Conservation (phyloP, 108 stramenopile genomes). For the Epithemia pelagica region DNA sequence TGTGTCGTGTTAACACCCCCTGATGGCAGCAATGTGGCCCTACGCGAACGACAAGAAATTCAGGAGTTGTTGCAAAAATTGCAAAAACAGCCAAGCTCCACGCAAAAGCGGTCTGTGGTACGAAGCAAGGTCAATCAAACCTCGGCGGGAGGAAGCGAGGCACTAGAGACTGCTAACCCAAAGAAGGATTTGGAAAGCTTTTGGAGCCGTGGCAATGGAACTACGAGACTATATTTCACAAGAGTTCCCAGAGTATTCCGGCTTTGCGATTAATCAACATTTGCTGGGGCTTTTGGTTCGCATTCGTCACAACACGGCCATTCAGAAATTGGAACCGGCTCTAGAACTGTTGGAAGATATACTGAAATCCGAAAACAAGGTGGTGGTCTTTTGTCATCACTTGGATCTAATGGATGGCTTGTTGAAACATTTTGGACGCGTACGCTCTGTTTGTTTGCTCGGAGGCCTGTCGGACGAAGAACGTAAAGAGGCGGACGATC, state of each 20-base stretch:
- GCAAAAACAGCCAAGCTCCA: background rate
- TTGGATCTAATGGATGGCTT: conserved; percentile 12
- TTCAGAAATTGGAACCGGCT: conserved; percentile 15
- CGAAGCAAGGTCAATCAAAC: background rate
- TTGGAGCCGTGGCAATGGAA: background rate
- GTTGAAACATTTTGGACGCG: conserved; percentile 15
- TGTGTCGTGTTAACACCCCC: conserved; percentile 12
- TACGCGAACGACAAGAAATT: conserved; percentile 9
- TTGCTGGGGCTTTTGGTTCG: conserved; percentile 19
- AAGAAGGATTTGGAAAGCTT: background rate
- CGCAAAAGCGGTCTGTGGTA: too few relatives aligned
- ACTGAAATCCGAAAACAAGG: conserved; percentile 11
- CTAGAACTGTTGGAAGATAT: conserved; percentile 15
- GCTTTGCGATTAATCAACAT: conserved; percentile 1
- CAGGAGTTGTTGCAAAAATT: background rate
- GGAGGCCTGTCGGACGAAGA: conserved; percentile 15
- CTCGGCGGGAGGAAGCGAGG: background rate
- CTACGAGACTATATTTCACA: background rate
- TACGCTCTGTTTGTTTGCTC: conserved; percentile 23
- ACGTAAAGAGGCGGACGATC: conserved; percentile 7
- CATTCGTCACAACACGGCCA: conserved; percentile 13
- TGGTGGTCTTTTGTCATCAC: conserved; percentile 36
- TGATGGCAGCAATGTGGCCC: conserved; percentile 9
- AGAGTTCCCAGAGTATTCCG: background rate
- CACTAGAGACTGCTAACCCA: background rate